A percentile compares a stretch with the other conserved stretches of the same genome.
Evolutionary conservation across 371 early-diverging fungal genomes (phyloP).

Genomic region (Actinomortierella ambigua): DNA sequence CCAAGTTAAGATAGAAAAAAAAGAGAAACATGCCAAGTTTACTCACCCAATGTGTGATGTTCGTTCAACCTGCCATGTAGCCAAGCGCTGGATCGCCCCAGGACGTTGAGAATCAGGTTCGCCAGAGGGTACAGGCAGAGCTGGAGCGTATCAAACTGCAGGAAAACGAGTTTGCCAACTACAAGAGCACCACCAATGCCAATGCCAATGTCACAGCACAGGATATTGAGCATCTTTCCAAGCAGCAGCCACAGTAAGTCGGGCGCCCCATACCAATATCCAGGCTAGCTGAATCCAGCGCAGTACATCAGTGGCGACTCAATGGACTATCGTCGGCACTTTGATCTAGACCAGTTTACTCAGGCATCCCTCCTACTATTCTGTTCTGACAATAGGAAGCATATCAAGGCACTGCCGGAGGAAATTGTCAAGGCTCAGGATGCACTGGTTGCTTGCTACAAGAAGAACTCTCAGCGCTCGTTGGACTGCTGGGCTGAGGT

Average conservation of each 20-base stretch:
- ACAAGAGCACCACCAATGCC: constrained; percentile 36
- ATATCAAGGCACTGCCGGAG: constrained; percentile 39
- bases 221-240: constrained; percentile 38
- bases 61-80: neutral
- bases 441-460: constrained; percentile 48
- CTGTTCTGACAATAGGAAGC: constrained; percentile 10
- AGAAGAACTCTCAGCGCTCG: constrained; percentile 48
- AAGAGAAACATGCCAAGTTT: too few relatives aligned
- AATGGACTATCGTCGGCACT: too few relatives aligned
- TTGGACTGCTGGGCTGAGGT: constrained; percentile 61
- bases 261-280: neutral
- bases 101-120: constrained; percentile 42
- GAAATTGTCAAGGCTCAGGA: constrained; percentile 50
- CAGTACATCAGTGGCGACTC: neutral
- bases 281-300: neutral
- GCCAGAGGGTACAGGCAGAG: constrained; percentile 43
- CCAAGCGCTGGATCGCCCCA: constrained; percentile 25
- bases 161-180: constrained; percentile 27
- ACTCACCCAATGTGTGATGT: neutral
- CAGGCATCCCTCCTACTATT: too few relatives aligned
- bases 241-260: constrained; percentile 11
- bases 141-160: constrained; percentile 25
- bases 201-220: constrained; percentile 42
- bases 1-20: too few relatives aligned
- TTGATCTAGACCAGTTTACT: too few relatives aligned